Evolutionary conservation across 208 protist genomes (phyloP), one percentile per base, ranked within the genome.

Genomic region (Trypanosoma platydactyli): DNA sequence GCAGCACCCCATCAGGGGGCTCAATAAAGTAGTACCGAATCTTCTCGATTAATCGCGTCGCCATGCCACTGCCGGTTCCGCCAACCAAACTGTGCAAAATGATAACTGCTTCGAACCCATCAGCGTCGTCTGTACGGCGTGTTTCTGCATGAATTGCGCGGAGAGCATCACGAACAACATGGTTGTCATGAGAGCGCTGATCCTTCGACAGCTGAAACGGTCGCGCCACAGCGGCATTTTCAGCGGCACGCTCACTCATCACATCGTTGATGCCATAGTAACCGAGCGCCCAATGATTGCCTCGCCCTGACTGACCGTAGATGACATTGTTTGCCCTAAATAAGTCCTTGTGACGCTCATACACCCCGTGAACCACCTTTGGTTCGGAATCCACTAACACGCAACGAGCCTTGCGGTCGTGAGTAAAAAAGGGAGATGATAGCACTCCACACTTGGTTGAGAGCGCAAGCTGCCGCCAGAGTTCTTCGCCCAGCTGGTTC

Each of bases 231-330:
- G 69, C 74, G 0, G 71, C 73, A 33, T 84, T 81, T 29, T 71
- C 67, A 53, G 79, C 79, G 48, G 57, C 59, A n/a, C 82, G 77
- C 27, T 67, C 52, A 62, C 81, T 91, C 35, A 68, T 40, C 29
- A 64, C 68, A 46, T 77, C 42, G 55, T 72, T 71, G 9, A 90
- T 64, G 42, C 89, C 86, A 76, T 93, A 89, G 70, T 92, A 95
- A 51, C 89, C 89, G 0, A 95, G 72, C 1, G 79, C 87, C 87
- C 89, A 95, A 68, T 93, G 86, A 69, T 95, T 95, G 12, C 89
- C 89, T 9, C 89, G 78, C 7, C 89, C 89, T 0, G 85, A 93
- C 70, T 95, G 83, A 18, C 89, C 89, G 63, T 62, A 78, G 18
- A 93, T 64, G 12, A 89, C 77, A 61, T 92, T 92, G n/a, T 92